These are phyloP conservation scores for Myrmaecium sp. DNA, from an alignment of 2,329 filamentous ascomycete species.

Conservation along the genomic window DNA sequence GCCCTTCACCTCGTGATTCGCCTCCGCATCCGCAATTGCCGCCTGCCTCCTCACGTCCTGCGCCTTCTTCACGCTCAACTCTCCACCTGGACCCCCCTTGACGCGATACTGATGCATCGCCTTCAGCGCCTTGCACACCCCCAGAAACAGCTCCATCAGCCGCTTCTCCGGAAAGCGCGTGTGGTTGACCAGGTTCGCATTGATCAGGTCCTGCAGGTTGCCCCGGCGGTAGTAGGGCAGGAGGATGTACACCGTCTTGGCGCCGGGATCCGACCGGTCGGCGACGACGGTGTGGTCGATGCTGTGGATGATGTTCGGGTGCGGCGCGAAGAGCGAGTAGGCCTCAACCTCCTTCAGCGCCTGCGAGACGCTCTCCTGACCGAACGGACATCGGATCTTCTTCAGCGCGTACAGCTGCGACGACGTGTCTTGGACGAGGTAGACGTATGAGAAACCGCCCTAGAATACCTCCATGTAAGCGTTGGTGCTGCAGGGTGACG, in stretches of 20 bases:
- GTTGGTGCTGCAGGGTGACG: no score
- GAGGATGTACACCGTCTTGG: constrained; percentile 92
- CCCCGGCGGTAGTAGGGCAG: constrained; percentile 89
- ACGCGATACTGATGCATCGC: constrained; percentile 83
- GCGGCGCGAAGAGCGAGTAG: constrained; percentile 73
- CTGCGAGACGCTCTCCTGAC: constrained; percentile 84
- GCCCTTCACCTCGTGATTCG: constrained; percentile 25
- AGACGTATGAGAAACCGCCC: constrained; percentile 98
- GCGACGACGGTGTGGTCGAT: constrained; percentile 69
- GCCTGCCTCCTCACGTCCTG: constrained; percentile 38
- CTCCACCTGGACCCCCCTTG: constrained; percentile 35
- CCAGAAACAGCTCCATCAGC: constrained; percentile 79
- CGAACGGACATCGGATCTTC: constrained; percentile 97
- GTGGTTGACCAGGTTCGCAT: constrained; percentile 94
- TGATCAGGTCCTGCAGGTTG: constrained; percentile 96
- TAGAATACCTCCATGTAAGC: constrained; percentile 24
- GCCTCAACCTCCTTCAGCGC: constrained; percentile 96
- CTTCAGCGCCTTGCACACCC: constrained; percentile 74
- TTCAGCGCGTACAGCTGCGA: constrained; percentile 84
- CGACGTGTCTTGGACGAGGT: constrained; percentile 84
- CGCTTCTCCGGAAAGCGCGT: constrained; percentile 73
- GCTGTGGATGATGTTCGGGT: constrained; percentile 72
- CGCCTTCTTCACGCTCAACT: constrained; percentile 33
- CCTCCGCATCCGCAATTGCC: constrained; percentile 34
- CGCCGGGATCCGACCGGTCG: constrained; percentile 48